phyloP scores from a whole-genome alignment of 371 early-diverging fungal genomes.

The Rhizopus arrhizus region DNA sequence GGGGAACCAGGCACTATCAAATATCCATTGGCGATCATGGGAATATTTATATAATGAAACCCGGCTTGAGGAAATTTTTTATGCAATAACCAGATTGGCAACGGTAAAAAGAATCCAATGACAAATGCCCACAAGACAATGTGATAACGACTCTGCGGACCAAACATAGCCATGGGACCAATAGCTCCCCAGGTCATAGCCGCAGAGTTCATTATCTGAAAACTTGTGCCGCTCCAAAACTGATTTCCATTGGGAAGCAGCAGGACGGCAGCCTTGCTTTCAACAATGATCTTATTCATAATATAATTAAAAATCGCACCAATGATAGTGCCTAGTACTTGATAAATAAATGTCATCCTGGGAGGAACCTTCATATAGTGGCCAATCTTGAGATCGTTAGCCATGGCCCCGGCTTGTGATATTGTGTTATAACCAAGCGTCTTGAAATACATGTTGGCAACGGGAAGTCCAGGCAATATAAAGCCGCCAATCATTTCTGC shows the following conservation, averaged over 20 bases:
- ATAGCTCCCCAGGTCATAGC: constrained; percentile 76
- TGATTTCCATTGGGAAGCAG: constrained; percentile 46
- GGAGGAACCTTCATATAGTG: constrained; percentile 81
- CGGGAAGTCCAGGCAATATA: constrained; percentile 36
- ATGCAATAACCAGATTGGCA: constrained; percentile 39
- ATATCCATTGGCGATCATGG: constrained; percentile 53
- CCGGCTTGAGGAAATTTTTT: constrained; percentile 40
- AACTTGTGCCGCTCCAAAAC: constrained; percentile 56
- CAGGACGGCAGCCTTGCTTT: constrained; percentile 46
- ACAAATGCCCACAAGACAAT: constrained; percentile 54
- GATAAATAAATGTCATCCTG: constrained; percentile 58
- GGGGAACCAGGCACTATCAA: constrained; percentile 44
- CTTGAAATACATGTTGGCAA: constrained; percentile 64
- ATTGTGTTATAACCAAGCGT: constrained; percentile 59
- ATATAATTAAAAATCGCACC: constrained; percentile 59
- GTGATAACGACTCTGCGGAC: constrained; percentile 63
- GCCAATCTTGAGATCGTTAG: constrained; percentile 68
- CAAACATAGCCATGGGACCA: constrained; percentile 74
- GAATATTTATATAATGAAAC: constrained; percentile 44
- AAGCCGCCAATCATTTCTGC: constrained; percentile 63
- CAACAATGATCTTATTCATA: constrained; percentile 50
- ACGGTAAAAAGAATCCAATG: constrained; percentile 31
- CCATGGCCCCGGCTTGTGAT: constrained; percentile 55
- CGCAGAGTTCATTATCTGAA: constrained; percentile 58
- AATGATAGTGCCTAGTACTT: constrained; percentile 64